Base-by-base conservation (phyloP, 2,329 filamentous ascomycete genomes). In the Sclerotinia sclerotiorum region DNA sequence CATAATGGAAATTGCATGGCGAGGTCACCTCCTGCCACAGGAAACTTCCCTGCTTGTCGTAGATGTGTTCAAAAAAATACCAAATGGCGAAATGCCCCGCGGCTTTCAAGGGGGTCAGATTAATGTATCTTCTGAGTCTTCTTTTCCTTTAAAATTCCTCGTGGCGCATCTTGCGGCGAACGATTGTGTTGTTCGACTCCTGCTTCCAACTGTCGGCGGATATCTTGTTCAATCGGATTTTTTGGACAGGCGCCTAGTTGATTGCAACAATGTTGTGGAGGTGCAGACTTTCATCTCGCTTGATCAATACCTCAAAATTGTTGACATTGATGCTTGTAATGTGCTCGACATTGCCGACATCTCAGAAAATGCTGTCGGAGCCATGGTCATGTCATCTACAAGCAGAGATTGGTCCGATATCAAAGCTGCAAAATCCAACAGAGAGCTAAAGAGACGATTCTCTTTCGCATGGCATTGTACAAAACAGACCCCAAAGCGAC, bases 151-250 rank as follows among this genome's bases (percentile, higher is more conserved):
- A 57, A n/a, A 57, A n/a, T 57, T 39, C 21, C 32, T 39, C n/a
- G 32, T 42, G 35, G 13, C 8, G 15, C 21, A 24, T 39, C 54
- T 57, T 17, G 21, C n/a, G 35, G 32, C 13, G 15, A 39, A 21
- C 32, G 32, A 57, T 57, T 57, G 32, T 21, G 8, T 57, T 57
- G 35, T 57, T n/a, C 29, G 54, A 24, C 54, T 57, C 21, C 32
- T 57, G 32, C n/a, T 57, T 7, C 32, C 29, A 57, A 24, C 32
- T 7, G 32, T 42, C 54, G 11, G 21, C 35, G 54, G 32, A 39
- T 57, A 57, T n/a, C 54, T 57, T 24, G 21, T 57, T 35, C 32
- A 57, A 24, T 57, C 54, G 6, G 54, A 57, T 21, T 57, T 57
- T 17, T n/a, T 39, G 15, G 21, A 39, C 29, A 57, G 54, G n/a